Base-by-base conservation (phyloP, 2,329 filamentous ascomycete species). In the Diplodia seriata region DNA sequence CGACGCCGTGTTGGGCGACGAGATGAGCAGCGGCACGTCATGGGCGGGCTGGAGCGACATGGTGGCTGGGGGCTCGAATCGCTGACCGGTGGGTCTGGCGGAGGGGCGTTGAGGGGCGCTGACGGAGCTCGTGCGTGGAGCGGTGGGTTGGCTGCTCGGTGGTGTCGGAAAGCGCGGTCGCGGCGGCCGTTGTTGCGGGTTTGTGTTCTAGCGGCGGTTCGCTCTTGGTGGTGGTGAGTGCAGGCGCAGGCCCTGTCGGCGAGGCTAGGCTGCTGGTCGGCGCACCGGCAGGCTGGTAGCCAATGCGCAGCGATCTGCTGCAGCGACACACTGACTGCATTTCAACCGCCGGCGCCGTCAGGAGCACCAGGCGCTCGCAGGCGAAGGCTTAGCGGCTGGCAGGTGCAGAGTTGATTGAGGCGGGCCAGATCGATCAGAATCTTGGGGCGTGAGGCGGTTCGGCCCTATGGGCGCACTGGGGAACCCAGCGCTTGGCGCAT, bases 1-100 rank as follows among this genome's bases (percentile, higher is more conserved):
- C 63, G 93, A 94, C 59, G 90, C 87, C 57, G 91, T 85, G 79
- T 90, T 91, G 69, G 92, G 89, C 63, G 91, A 94, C 70, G 86
- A 86, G 75, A 95, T 87, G 71, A 89, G 85, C 74, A 95, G 85
- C 71, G 91, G 90, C 68, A 95, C 86, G 78, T 95, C 92, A 66
- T 89, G 86, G 56, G 74, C 70, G 63, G 77, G 80, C 43, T 57
- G 67, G 54, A 53, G 53, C 6, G 68, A 64, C 56, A 69, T 69
- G 63, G 47, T 49, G 31, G 66, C n/a, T 62, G 38, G 59, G 14
- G 31, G 15, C 12, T 18, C 12, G 36, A 4, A 18, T 43, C 40
- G 33, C 33, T 43, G 50, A 33, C 15, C n/a, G 50, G 59, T 56
- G 31, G 56, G 38, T 33, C n/a, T 33, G 23, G 47, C 31, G 36